Conservation (phyloP, 2,329 filamentous ascomycete species). For the Claviceps paspali region DNA sequence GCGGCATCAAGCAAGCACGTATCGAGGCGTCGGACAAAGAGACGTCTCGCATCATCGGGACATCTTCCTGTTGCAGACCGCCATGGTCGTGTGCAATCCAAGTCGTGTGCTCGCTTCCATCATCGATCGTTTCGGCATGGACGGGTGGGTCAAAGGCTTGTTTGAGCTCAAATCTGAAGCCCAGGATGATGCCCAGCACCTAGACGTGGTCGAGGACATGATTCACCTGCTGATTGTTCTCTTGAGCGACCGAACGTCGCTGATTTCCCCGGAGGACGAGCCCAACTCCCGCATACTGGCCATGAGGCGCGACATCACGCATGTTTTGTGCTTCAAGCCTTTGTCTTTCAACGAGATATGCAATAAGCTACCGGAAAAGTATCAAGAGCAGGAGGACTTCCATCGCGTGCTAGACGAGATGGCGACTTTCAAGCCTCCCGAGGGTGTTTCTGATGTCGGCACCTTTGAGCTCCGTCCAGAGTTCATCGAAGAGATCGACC, state of each 20-base stretch:
- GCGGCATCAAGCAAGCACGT: constrained; percentile 86
- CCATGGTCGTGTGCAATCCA: constrained; percentile 72
- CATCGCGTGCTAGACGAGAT: constrained; percentile 72
- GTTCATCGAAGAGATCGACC: constrained; percentile 77
- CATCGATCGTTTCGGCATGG: constrained; percentile 80
- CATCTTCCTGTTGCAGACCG: constrained; percentile 84
- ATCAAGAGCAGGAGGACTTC: constrained; percentile 80
- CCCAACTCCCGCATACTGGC: constrained; percentile 49
- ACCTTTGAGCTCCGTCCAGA: constrained; percentile 85
- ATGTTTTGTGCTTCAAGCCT: constrained; percentile 91
- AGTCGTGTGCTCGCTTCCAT: constrained; percentile 75
- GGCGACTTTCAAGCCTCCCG: constrained; percentile 76
- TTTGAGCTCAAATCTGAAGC: constrained; percentile 58
- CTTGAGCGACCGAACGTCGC: constrained; percentile 71
- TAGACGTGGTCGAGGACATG: constrained; percentile 93
- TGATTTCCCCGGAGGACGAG: constrained; percentile 55
- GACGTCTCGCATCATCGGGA: constrained; percentile 92
- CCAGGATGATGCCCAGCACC: constrained; percentile 73
- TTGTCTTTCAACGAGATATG: constrained; percentile 88
- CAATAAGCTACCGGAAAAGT: constrained; percentile 71
- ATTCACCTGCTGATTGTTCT: constrained; percentile 84
- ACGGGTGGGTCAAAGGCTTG: constrained; percentile 70
- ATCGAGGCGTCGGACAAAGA: constrained; percentile 73
- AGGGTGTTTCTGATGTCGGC: constrained; percentile 82
- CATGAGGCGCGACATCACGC: constrained; percentile 78